These are phyloP conservation scores for Saccharomycopsis selenospora DNA, from an alignment of 805 yeast genomes.

Conservation along the genomic window DNA sequence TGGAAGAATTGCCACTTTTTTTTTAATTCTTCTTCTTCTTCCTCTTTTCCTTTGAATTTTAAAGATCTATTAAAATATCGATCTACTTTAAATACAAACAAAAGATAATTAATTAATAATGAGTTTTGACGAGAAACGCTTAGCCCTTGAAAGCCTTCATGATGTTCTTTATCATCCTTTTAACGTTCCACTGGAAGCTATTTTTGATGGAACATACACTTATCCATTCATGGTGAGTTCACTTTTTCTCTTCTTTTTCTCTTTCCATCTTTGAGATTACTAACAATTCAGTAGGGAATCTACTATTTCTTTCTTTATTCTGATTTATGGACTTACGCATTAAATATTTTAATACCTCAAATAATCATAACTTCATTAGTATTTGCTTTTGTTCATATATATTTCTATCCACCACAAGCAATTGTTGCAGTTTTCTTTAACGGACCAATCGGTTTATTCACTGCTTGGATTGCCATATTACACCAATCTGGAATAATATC, in stretches of 20 bases:
- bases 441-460: constrained; percentile 22
- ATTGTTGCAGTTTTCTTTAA: constrained; percentile 21
- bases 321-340: constrained; percentile 16
- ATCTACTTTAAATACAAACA: too few species aligned
- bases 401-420: constrained; percentile 22
- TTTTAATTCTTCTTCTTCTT: too few species aligned
- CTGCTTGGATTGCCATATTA: constrained; percentile 23
- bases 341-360: constrained; percentile 21
- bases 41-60: too few species aligned
- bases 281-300: constrained; percentile 12
- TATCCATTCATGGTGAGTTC: constrained; percentile 19
- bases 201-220: constrained; percentile 14
- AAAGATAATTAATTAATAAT: neutral
- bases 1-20: too few species aligned
- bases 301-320: constrained; percentile 15
- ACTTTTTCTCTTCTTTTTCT: neutral
- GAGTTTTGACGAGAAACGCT: neutral
- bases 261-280: neutral
- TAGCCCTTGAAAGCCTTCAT: neutral
- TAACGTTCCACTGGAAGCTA: constrained; percentile 15
- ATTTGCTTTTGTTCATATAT: constrained; percentile 15
- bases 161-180: constrained; percentile 14
- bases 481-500: constrained; percentile 30
- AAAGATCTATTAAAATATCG: too few species aligned
- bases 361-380: constrained; percentile 18